These are phyloP conservation scores for Ceratobasidium sp. DNA, from an alignment of 1,284 basidiomycete species.

Conservation along the genomic window DNA sequence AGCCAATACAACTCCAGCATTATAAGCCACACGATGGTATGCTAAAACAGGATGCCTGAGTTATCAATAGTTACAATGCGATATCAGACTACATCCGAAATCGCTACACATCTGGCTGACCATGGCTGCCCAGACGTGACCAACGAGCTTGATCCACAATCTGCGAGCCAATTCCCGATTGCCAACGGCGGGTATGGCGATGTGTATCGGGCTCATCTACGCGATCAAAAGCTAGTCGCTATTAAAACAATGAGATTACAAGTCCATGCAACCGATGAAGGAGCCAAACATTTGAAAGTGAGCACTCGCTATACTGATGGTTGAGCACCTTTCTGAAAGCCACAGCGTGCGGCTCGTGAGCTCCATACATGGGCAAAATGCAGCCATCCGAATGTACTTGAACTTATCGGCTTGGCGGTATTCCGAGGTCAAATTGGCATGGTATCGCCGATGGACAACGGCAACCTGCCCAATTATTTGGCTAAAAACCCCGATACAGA, in stretches of 20 bases:
- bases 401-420: background rate
- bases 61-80: background rate
- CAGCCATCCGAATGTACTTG: background rate
- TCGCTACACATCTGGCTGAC: background rate
- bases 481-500: background rate
- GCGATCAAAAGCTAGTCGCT: background rate
- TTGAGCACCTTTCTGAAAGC: background rate
- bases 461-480: background rate
- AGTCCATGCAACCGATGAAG: background rate
- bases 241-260: background rate
- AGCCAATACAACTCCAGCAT: too few species aligned
- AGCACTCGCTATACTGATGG: background rate
- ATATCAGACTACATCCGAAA: background rate
- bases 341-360: slow-evolving; percentile 6
- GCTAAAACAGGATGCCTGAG: too few species aligned
- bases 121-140: background rate
- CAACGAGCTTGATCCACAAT: background rate
- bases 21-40: too few species aligned
- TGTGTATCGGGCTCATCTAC: background rate
- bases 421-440: slow-evolving; percentile 15
- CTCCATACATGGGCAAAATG: slow-evolving; percentile 15
- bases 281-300: background rate
- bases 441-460: slow-evolving; percentile 22
- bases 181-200: background rate
- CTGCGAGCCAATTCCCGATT: background rate